Conservation (phyloP, 2,329 filamentous ascomycete genomes). For the Pseudogymnoascus sp. region DNA sequence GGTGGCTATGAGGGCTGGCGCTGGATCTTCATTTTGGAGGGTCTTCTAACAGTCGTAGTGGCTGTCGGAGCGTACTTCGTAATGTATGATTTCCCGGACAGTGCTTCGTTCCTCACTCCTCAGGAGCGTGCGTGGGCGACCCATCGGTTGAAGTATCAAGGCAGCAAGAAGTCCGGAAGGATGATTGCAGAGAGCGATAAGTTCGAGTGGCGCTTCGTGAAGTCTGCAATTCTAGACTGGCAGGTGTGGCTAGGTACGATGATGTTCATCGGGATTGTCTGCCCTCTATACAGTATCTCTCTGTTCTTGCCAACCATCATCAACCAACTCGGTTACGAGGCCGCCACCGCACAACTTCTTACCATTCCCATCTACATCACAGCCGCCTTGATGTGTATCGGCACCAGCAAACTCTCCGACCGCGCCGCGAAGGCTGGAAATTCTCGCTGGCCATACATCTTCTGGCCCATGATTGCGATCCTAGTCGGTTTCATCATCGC, state of each 20-base stretch:
- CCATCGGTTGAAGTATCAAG: constrained; percentile 22
- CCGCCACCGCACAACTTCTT: constrained; percentile 40
- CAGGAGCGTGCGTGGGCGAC: constrained; percentile 29
- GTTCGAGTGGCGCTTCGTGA: constrained; percentile 30
- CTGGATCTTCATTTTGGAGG: constrained; percentile 45
- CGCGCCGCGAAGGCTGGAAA: constrained; percentile 36
- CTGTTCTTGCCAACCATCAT: constrained; percentile 38
- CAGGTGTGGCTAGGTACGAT: constrained; percentile 33
- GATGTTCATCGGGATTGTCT: constrained; percentile 55
- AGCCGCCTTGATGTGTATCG: constrained; percentile 51
- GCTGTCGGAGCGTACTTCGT: constrained; percentile 35
- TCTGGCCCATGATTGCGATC: constrained; percentile 46
- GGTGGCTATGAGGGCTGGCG: constrained; percentile 38
- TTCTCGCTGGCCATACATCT: constrained; percentile 44
- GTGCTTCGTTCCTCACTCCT: constrained; percentile 34
- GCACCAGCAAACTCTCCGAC: constrained; percentile 49
- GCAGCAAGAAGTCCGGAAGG: constrained; percentile 16
- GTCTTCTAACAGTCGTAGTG: constrained; percentile 35
- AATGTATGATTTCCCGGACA: constrained; percentile 39
- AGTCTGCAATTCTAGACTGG: constrained; percentile 38
- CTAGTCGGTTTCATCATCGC: constrained; percentile 50
- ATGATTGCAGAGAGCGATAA: constrained; percentile 24
- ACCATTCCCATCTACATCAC: constrained; percentile 51
- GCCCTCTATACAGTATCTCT: constrained; percentile 37
- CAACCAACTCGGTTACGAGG: constrained; percentile 46